phyloP scores from a whole-genome alignment of 2,329 filamentous ascomycete species.

The Paracoccidioides lutzii region DNA sequence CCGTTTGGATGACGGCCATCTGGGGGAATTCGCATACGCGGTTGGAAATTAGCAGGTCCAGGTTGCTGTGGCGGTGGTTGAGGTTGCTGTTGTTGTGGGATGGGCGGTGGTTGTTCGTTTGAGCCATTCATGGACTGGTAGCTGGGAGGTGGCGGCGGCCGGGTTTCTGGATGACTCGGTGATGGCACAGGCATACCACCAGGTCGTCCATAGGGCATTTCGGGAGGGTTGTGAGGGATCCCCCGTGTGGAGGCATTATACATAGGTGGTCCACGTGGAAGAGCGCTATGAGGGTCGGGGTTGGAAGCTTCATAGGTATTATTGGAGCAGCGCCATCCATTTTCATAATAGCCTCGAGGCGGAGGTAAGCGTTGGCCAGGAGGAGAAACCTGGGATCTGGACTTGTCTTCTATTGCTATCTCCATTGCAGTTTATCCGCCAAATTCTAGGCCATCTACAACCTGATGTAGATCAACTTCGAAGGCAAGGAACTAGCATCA shows the following conservation, averaged over 20 bases:
- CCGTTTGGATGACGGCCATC: constrained; percentile 20
- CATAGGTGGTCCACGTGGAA: constrained; percentile 6
- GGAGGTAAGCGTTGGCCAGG: background rate
- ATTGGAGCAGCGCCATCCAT: background rate
- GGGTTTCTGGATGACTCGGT: constrained; percentile 18
- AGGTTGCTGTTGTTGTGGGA: constrained; percentile 7
- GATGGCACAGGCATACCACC: constrained; percentile 20
- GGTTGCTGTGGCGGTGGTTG: constrained; percentile 7
- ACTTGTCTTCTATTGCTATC: constrained; percentile 7
- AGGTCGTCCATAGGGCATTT: constrained; percentile 23
- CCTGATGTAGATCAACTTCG: background rate
- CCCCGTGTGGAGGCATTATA: background rate
- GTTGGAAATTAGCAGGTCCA: constrained; percentile 22
- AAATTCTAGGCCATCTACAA: background rate
- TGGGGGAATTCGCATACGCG: constrained; percentile 21
- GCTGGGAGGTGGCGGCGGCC: constrained; percentile 17
- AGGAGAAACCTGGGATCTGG: constrained; percentile 5
- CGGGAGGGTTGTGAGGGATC: constrained; percentile 17
- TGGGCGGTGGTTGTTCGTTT: constrained; percentile 14
- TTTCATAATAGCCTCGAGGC: background rate
- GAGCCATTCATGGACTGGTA: constrained; percentile 26
- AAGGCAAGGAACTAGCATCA: background rate
- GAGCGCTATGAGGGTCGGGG: background rate
- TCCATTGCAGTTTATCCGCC: constrained; percentile 5
- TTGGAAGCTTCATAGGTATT: background rate